These are phyloP conservation scores for Tulasnella sp. DNA, from an alignment of 768 basidiomycete genomes.

Conservation along the genomic window DNA sequence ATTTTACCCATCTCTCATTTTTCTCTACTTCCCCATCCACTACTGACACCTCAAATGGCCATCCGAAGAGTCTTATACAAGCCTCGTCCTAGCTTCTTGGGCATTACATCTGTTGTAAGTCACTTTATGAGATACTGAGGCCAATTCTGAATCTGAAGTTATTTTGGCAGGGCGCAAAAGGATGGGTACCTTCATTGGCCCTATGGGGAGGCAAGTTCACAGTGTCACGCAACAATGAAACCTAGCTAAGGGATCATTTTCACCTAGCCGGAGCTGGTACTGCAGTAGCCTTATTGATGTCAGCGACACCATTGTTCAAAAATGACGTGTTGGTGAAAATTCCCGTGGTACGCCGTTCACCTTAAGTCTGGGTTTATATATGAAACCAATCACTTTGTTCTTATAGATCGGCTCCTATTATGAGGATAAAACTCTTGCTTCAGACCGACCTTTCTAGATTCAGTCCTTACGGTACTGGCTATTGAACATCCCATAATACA, in stretches of 20 bases:
- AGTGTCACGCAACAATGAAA: neutral
- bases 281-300: conserved; percentile 52
- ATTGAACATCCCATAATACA: too few relatives aligned
- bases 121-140: neutral
- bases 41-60: neutral
- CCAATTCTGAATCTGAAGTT: neutral
- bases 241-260: neutral
- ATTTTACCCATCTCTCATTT: neutral
- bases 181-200: conserved; percentile 47
- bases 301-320: conserved; percentile 74
- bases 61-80: neutral
- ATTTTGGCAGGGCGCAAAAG: conserved; percentile 22
- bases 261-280: conserved; percentile 39
- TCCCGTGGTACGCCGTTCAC: conserved; percentile 46
- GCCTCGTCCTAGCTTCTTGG: neutral
- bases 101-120: neutral
- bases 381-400: neutral
- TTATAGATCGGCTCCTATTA: conserved; percentile 55
- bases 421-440: conserved; percentile 65
- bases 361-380: neutral
- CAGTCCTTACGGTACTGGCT: too few relatives aligned
- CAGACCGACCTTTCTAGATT: conserved; percentile 68
- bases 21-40: neutral
- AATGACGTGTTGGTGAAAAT: conserved; percentile 58
- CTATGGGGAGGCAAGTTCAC: conserved; percentile 9